A percentile compares a stretch with the other conserved stretches of the same genome.
phyloP scores from a whole-genome alignment of 1,139 yeast genomes.

The Hyphopichia burtonii region DNA sequence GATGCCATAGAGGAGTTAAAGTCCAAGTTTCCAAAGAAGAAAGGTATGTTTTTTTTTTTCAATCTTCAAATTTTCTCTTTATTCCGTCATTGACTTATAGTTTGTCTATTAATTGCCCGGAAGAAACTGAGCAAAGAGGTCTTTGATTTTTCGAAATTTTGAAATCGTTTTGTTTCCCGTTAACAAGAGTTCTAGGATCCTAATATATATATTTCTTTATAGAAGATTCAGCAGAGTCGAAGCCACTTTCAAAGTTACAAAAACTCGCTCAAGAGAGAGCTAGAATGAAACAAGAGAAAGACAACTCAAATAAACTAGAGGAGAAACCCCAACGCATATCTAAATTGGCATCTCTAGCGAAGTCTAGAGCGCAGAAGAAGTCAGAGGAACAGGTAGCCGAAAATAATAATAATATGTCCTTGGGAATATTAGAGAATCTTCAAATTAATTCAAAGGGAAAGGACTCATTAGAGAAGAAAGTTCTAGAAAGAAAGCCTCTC shows the following conservation, averaged over 20 bases:
- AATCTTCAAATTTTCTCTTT: constrained; percentile 4
- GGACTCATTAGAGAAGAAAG: background rate
- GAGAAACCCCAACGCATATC: constrained; percentile 15
- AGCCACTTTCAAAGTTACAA: constrained; percentile 16
- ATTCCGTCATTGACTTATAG: constrained; percentile 1
- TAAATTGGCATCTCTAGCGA: constrained; percentile 50
- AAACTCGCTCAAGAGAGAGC: constrained; percentile 19
- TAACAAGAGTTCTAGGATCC: constrained; percentile 19
- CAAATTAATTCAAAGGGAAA: background rate
- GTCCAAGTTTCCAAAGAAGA: constrained; percentile 36
- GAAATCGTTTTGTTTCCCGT: background rate
- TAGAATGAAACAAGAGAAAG: background rate
- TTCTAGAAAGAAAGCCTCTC: background rate
- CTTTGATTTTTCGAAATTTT: background rate
- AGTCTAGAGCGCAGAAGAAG: constrained; percentile 29
- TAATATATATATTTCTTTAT: constrained; percentile 8
- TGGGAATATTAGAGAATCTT: constrained; percentile 20
- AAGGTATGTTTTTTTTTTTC: constrained; percentile 36
- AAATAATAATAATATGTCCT: constrained; percentile 12
- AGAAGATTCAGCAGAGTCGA: constrained; percentile 3
- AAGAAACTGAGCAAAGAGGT: constrained; percentile 1
- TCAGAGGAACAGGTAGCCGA: background rate
- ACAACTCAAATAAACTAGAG: constrained; percentile 2
- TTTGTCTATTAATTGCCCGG: background rate
- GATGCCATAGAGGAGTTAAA: constrained; percentile 55